Evolutionary conservation across 495 filamentous ascomycete genomes (phyloP).

Genomic region (Parathielavia hyrcaniae): DNA sequence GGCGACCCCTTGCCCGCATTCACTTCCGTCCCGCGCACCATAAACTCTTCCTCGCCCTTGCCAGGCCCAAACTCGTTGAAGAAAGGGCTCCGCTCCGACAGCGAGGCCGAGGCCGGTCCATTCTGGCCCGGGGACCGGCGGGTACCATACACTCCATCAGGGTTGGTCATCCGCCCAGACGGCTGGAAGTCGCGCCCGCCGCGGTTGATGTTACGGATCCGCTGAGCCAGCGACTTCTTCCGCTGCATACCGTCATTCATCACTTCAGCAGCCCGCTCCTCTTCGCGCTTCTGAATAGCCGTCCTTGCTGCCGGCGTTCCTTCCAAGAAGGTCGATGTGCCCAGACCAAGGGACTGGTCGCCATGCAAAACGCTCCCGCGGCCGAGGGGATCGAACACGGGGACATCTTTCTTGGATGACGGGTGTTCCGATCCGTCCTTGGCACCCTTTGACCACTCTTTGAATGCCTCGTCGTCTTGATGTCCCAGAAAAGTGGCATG

Average conservation of each 20-base stretch:
- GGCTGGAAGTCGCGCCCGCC: slow-evolving; percentile 47
- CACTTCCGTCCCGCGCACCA: slow-evolving; percentile 37
- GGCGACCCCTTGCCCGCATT: slow-evolving; percentile 47
- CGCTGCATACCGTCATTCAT: slow-evolving; percentile 63
- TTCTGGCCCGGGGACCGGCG: slow-evolving; percentile 48
- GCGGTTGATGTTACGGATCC: slow-evolving; percentile 63
- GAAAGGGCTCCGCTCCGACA: slow-evolving; percentile 71
- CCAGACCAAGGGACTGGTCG: slow-evolving; percentile 74
- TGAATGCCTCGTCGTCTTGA: slow-evolving; percentile 72
- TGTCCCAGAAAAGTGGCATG: slow-evolving; percentile 76
- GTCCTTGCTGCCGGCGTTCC: slow-evolving; percentile 81
- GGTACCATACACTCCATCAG: slow-evolving; percentile 37
- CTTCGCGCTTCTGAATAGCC: slow-evolving; percentile 72
- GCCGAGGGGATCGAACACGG: slow-evolving; percentile 46
- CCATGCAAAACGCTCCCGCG: slow-evolving; percentile 70
- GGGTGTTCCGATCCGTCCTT: slow-evolving; percentile 22
- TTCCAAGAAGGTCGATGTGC: slow-evolving; percentile 93
- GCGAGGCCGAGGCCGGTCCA: slow-evolving; percentile 63
- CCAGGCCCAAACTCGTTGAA: slow-evolving; percentile 64
- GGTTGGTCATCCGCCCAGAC: slow-evolving; percentile 48
- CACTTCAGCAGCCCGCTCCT: slow-evolving; percentile 51
- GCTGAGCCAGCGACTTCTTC: slow-evolving; percentile 90
- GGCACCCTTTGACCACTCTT: slow-evolving; percentile 54
- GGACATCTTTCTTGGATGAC: slow-evolving; percentile 29
- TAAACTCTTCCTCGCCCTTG: slow-evolving; percentile 38